Conservation (phyloP, 2,329 filamentous ascomycete genomes). For the Fusarium anguioides region DNA sequence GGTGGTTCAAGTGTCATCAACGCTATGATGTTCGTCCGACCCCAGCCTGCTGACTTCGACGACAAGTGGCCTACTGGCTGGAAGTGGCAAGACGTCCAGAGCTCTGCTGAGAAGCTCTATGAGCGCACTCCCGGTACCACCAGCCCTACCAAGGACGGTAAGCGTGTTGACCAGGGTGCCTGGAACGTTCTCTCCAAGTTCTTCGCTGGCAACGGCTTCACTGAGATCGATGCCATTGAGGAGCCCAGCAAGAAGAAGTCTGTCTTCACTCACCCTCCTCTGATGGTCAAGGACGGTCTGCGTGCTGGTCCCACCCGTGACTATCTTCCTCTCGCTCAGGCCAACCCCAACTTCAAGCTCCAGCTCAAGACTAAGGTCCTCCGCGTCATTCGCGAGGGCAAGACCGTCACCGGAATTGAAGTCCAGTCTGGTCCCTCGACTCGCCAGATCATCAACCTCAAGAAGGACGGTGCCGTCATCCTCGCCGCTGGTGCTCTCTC, state of each 20-base stretch:
- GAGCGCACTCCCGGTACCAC: constrained; percentile 76
- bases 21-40: constrained; percentile 75
- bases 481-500: constrained; percentile 76
- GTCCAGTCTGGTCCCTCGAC: constrained; percentile 69
- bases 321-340: constrained; percentile 72
- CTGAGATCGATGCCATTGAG: constrained; percentile 68
- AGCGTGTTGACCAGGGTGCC: constrained; percentile 74
- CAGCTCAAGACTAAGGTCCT: constrained; percentile 74
- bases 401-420: constrained; percentile 74
- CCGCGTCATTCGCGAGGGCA: constrained; percentile 71
- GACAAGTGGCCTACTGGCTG: constrained; percentile 78
- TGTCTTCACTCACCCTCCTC: constrained; percentile 69
- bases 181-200: constrained; percentile 71
- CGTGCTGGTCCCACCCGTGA: constrained; percentile 77
- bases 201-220: constrained; percentile 71
- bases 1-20: constrained; percentile 76
- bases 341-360: constrained; percentile 72
- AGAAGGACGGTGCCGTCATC: constrained; percentile 60
- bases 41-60: constrained; percentile 75
- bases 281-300: constrained; percentile 68
- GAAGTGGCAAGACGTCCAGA: constrained; percentile 67
- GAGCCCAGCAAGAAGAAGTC: constrained; percentile 74
- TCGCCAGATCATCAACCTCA: constrained; percentile 43
- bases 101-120: constrained; percentile 71
- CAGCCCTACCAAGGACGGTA: constrained; percentile 72